Conservation (phyloP, 2,329 filamentous ascomycete species). For the Sordariomycetes sp. region DNA sequence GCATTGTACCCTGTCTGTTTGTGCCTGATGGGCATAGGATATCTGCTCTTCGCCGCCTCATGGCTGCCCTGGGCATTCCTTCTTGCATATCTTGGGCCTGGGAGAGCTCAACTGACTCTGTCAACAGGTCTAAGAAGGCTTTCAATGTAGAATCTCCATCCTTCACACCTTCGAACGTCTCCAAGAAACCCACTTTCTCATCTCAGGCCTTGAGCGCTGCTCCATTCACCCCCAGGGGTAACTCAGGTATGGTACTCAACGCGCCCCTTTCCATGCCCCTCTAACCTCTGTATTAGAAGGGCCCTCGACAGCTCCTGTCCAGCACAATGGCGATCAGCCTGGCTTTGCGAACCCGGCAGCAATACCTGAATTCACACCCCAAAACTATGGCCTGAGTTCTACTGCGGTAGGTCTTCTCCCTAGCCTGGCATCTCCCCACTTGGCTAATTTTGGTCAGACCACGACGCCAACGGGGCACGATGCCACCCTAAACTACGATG, state of each 20-base stretch:
- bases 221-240: constrained; percentile 66
- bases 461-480: not conserved
- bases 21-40: not conserved
- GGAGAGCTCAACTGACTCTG: not conserved
- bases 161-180: constrained; percentile 62
- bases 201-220: constrained; percentile 85
- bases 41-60: not conserved
- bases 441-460: not conserved
- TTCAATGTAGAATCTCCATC: constrained; percentile 94
- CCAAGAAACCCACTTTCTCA: constrained; percentile 69
- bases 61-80: not conserved
- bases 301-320: not conserved
- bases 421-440: not conserved
- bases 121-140: constrained; percentile 52
- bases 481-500: constrained; percentile 40
- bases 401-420: constrained; percentile 25
- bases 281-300: not conserved
- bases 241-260: constrained; percentile 23
- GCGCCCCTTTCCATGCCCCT: not conserved
- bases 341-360: constrained; percentile 37
- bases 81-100: not conserved
- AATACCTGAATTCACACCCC: constrained; percentile 50
- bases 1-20: not conserved
- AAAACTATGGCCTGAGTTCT: constrained; percentile 40
- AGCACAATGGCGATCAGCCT: constrained; percentile 3